Conservation (phyloP, 2,329 filamentous ascomycete genomes). For the Pestalotiopsis sp. region DNA sequence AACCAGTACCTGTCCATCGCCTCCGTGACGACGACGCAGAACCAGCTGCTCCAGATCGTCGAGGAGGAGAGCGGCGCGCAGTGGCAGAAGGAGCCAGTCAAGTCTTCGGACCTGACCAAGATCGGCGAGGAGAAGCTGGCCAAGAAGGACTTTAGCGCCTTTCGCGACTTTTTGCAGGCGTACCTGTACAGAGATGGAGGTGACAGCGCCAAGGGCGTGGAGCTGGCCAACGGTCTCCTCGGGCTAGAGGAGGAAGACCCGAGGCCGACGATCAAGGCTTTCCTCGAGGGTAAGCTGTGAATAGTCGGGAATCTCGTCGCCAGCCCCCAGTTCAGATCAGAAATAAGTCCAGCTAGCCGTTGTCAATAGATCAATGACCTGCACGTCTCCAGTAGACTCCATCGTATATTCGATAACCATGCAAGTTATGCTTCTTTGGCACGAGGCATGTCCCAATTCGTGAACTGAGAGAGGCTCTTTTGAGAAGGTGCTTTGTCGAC, state of each 20-base stretch:
- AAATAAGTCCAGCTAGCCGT: neutral
- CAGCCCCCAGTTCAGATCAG: no score
- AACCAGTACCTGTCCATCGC: conserved; percentile 61
- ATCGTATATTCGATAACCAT: neutral
- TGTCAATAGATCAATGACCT: neutral
- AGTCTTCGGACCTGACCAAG: conserved; percentile 34
- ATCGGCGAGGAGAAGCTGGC: conserved; percentile 41
- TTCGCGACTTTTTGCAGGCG: conserved; percentile 24
- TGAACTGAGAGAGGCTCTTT: neutral
- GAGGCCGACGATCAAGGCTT: conserved; percentile 21
- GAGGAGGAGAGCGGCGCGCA: conserved; percentile 53
- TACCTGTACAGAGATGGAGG: conserved; percentile 26
- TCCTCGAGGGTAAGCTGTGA: conserved; percentile 16
- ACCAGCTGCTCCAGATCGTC: conserved; percentile 51
- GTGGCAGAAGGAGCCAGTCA: conserved; percentile 44
- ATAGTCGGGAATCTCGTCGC: no score
- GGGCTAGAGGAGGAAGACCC: conserved; percentile 27
- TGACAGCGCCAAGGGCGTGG: conserved; percentile 18
- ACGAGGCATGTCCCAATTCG: neutral
- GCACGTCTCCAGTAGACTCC: neutral
- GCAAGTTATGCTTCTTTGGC: neutral
- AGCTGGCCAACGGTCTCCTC: conserved; percentile 23
- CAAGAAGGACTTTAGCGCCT: conserved; percentile 37
- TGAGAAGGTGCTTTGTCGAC: neutral
- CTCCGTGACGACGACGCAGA: conserved; percentile 58